Evolutionary conservation across 129 eudicot species (phyloP).

Genomic region (Silybum marianum): DNA sequence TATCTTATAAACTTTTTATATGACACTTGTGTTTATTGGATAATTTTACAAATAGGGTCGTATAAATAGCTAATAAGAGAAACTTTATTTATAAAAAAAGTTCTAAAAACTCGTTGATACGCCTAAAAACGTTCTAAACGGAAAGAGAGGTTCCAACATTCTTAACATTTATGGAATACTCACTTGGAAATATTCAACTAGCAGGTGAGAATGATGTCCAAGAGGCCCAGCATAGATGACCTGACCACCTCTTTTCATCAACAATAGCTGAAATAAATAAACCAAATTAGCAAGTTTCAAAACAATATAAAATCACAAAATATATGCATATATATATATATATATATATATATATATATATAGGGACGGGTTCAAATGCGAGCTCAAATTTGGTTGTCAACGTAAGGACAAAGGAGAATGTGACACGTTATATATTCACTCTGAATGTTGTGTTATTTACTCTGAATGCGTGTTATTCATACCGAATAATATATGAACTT

Average conservation of each 20-base stretch:
- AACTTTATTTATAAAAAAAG: too few relatives aligned
- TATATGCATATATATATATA: too few relatives aligned
- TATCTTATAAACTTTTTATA: neutral
- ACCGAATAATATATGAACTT: too few relatives aligned
- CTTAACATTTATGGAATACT: slow-evolving; percentile 25
- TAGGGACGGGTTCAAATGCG: too few relatives aligned
- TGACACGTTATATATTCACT: too few relatives aligned
- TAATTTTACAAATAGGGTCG: too few relatives aligned
- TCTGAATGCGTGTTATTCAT: too few relatives aligned
- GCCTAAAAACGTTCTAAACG: neutral
- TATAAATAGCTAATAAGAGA: neutral
- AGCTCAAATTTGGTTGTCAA: too few relatives aligned
- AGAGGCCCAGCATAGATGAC: slow-evolving; percentile 77
- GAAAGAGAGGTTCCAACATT: neutral
- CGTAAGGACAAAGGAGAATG: too few relatives aligned
- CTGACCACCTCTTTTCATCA: slow-evolving; percentile 90
- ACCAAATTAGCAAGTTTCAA: neutral
- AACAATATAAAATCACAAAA: neutral
- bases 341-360: too few relatives aligned
- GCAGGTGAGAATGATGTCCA: slow-evolving; percentile 56
- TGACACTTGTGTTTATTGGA: too few relatives aligned
- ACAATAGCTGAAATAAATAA: slow-evolving; percentile 45
- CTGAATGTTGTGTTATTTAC: too few relatives aligned
- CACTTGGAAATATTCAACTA: slow-evolving; percentile 71
- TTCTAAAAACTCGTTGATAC: neutral